A percentile compares a stretch with the other conserved stretches of the same genome.
Evolutionary conservation across 1,139 yeast genomes (phyloP).

Genomic region (Lizanozyma gosingica): DNA sequence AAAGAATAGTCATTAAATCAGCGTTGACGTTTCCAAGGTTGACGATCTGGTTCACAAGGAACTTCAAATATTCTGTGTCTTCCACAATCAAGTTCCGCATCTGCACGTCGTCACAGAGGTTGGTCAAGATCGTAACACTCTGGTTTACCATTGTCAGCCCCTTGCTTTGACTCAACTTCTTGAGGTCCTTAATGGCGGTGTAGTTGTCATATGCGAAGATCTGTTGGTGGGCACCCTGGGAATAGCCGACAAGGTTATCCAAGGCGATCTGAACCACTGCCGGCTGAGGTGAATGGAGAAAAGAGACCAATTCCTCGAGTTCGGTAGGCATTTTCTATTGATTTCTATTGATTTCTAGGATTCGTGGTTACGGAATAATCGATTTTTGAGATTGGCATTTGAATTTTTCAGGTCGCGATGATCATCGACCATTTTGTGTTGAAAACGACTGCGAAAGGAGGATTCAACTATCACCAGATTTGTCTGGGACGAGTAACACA

Average conservation of each 20-base stretch:
- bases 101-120: slow-evolving; percentile 65
- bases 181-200: slow-evolving; percentile 69
- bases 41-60: slow-evolving; percentile 44
- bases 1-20: slow-evolving; percentile 74
- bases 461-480: too few species aligned
- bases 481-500: too few species aligned
- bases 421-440: too few species aligned
- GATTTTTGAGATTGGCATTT: too few species aligned
- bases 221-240: slow-evolving; percentile 57
- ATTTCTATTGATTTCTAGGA: not conserved
- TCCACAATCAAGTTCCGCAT: slow-evolving; percentile 57
- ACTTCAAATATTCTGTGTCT: slow-evolving; percentile 53
- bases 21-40: slow-evolving; percentile 57
- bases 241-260: slow-evolving; percentile 75
- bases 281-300: slow-evolving; percentile 76
- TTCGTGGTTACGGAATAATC: too few species aligned
- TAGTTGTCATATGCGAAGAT: slow-evolving; percentile 66
- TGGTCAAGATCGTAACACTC: slow-evolving; percentile 73
- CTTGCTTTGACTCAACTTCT: slow-evolving; percentile 41
- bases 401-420: too few species aligned
- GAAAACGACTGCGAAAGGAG: too few species aligned
- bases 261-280: slow-evolving; percentile 81
- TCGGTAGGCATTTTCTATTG: slow-evolving; percentile 42
- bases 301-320: slow-evolving; percentile 64
- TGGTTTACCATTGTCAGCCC: slow-evolving; percentile 53